Conservation (phyloP, 345 rosid genomes). For the Lepidium africanum region DNA sequence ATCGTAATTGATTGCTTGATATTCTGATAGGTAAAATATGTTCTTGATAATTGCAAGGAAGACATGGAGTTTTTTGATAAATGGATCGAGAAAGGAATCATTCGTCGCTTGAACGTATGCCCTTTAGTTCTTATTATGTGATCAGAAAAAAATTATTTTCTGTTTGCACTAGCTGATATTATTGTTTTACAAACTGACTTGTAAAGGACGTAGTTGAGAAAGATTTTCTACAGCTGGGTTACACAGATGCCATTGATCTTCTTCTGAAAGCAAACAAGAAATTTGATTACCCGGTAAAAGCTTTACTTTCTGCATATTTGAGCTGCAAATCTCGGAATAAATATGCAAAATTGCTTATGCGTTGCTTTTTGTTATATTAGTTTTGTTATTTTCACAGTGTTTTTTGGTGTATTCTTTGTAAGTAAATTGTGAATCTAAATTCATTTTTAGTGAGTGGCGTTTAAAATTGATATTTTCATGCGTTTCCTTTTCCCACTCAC, state of each 20-base stretch:
- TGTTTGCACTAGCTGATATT: conserved; percentile 1
- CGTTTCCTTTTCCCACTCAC: neutral
- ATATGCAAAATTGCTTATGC: neutral
- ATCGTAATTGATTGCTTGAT: conserved; percentile 3
- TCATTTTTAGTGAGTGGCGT: conserved; percentile 1
- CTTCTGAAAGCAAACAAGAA: conserved; percentile 73
- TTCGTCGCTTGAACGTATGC: conserved; percentile 76
- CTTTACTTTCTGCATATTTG: neutral
- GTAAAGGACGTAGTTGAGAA: conserved; percentile 78
- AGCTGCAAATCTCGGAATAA: neutral
- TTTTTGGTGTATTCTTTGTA: neutral
- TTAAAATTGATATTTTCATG: neutral
- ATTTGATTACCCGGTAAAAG: conserved; percentile 82
- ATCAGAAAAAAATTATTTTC: neutral
- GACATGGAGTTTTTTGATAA: conserved; percentile 98
- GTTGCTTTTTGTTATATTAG: neutral
- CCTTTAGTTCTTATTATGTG: conserved; percentile 27
- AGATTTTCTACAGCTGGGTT: conserved; percentile 81
- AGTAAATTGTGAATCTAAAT: neutral
- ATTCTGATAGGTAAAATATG: conserved; percentile 57
- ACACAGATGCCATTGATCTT: conserved; percentile 83
- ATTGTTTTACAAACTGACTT: neutral
- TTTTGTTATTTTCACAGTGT: neutral
- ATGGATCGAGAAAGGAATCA: conserved; percentile 96
- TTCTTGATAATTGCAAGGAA: conserved; percentile 90